A percentile compares a stretch with the other conserved stretches of the same genome.
These are phyloP conservation scores for Amniculicola lignicola DNA, from an alignment of 495 filamentous ascomycete species.

Conservation along the genomic window DNA sequence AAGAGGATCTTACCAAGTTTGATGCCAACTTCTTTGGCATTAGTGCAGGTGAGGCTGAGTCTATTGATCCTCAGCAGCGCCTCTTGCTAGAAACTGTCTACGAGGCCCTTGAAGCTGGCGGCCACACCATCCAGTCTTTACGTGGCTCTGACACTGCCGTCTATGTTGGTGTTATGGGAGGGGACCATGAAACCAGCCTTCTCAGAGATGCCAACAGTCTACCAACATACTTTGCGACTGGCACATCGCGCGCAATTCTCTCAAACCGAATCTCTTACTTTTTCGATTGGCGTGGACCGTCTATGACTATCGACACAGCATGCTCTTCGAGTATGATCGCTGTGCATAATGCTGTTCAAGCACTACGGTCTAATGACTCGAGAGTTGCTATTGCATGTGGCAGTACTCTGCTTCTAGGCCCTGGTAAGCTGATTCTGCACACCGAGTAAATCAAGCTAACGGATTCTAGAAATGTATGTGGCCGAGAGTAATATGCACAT, in stretches of 20 bases:
- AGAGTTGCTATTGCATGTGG: constrained; percentile 6
- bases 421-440: neutral
- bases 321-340: constrained; percentile 25
- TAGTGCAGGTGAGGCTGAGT: neutral
- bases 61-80: constrained; percentile 12
- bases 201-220: neutral
- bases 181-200: neutral
- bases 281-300: constrained; percentile 21
- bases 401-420: neutral
- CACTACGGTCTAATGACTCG: neutral
- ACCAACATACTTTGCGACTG: constrained; percentile 1
- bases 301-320: constrained; percentile 25
- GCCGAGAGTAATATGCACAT: constrained; percentile 16
- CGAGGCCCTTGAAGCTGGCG: constrained; percentile 15
- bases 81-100: constrained; percentile 9
- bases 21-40: constrained; percentile 17
- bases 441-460: neutral
- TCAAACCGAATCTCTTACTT: constrained; percentile 28
- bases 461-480: constrained; percentile 1
- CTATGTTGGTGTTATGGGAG: constrained; percentile 7
- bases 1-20: neutral
- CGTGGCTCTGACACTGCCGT: constrained; percentile 5
- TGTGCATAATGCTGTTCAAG: constrained; percentile 11
- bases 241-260: neutral
- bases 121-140: neutral